Percentiles rank a stretch among this genome's conserved stretches.
Conservation (phyloP, 768 basidiomycete species). For the Phaeotremella skinneri region DNA sequence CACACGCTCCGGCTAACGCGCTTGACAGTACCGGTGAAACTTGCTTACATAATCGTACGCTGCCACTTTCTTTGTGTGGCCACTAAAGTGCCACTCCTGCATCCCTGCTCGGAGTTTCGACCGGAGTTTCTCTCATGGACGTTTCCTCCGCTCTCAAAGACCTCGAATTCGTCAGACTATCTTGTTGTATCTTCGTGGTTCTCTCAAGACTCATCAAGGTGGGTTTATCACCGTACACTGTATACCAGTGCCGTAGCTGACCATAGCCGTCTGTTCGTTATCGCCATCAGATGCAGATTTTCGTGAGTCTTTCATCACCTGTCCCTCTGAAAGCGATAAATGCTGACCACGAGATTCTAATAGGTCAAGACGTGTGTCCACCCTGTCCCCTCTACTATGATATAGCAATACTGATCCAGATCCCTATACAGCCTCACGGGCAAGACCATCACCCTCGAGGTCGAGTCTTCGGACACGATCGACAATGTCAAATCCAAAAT, state of each 20-base stretch:
- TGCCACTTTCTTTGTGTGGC: no score
- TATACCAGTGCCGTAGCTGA: neutral
- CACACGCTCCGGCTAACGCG: neutral
- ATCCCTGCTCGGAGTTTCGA: conserved; percentile 16
- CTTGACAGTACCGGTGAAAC: neutral
- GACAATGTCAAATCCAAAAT: conserved; percentile 56
- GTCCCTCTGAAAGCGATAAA: neutral
- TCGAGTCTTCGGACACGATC: conserved; percentile 57
- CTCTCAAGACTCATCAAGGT: conserved; percentile 27
- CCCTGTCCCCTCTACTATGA: neutral
- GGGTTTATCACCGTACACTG: neutral
- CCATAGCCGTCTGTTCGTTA: neutral
- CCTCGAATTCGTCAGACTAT: neutral
- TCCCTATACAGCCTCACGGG: conserved; percentile 57
- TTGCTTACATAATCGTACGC: no score
- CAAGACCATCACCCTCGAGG: conserved; percentile 67
- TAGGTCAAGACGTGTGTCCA: conserved; percentile 42
- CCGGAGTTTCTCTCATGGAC: conserved; percentile 15
- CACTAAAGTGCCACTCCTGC: conserved; percentile 6
- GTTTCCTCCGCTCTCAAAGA: neutral
- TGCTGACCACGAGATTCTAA: conserved; percentile 13
- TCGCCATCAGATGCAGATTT: conserved; percentile 43
- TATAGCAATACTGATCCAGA: neutral
- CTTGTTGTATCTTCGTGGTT: neutral
- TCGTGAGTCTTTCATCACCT: conserved; percentile 26